Evolutionary conservation across 192 early-diverging fungal species (phyloP), one percentile per base, ranked within the genome.

Genomic region (Geosiphon pyriformis): DNA sequence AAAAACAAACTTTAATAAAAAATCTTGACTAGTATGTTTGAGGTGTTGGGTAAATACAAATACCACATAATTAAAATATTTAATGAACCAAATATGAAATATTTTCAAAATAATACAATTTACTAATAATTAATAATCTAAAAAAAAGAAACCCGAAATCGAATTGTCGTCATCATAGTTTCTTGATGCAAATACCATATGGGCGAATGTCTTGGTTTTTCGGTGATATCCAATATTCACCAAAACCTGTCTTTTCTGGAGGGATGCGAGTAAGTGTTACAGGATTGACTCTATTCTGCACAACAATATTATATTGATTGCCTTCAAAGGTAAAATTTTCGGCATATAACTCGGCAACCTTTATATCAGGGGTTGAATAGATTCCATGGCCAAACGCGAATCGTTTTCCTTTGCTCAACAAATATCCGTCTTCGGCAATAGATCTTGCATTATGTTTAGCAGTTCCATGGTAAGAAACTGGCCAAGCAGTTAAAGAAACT

Each of bases 391-490:
- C n/a, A 29, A 50, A 65, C 47, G 17, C 15, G 31, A 65, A 65
- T 53, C 49, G 22, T 37, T 17, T 54, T 23, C 30, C 51, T 26
- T 11, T 29, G 20, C 51, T 34, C 3, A 27, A 23, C n/a, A 34
- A 4, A 20, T 32, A 54, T 17, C 50, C 63, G 27, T 65, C 63
- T 12, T 65, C 63, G 25, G 63, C 48, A 18, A 65, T 65, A 15
- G 50, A 30, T 22, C 26, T 51, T 34, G 23, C 15, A 12, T 53
- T 35, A 53, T 17, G 4, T 35, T 53, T 52, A 22, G 22, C 29
- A 34, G 63, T 65, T 34, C 63, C 63, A 65, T 65, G 63, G 49
- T 65, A 65, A 15, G 63, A 65, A n/a, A 65, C 63, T 11, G 63
- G 63, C 63, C 63, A 65, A 0, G 59, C 3, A 47, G 7, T 1